Evolutionary conservation across 2,329 filamentous ascomycete species (phyloP), one percentile per base, ranked within the genome.

Genomic region (Rhinocladiella similis): DNA sequence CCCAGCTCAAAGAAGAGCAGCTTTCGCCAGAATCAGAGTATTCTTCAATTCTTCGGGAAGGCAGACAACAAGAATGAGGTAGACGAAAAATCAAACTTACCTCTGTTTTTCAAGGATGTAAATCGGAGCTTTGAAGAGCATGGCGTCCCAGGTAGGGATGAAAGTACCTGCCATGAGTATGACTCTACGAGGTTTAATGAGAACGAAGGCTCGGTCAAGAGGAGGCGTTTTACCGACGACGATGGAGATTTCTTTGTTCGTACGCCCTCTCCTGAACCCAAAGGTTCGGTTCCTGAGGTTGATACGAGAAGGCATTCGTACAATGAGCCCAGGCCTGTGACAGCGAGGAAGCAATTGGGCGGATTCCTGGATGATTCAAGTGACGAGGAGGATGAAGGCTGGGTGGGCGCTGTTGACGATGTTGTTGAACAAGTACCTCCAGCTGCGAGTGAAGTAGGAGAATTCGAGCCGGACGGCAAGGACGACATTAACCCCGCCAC

Each of bases 21-120:
- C 16, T 36, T 49, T n/a, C 51, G 75, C 51, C 68, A 72, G 18
- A 82, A 82, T 62, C 73, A 74, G 46, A 82, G 77, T 60, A 82
- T 82, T 57, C 70, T 81, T 67, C 74, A 71, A 47, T 82, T 82
- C 66, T 82, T 82, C 71, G 79, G 79, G 65, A 82, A 81, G 67
- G 69, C 75, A 1, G 77, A 66, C 35, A 62, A 56, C 16, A 50
- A 55, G 5, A 51, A 53, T n/a, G 38, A 50, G 18, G 36, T 51
- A 49, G 55, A 18, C n/a, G 77, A 45, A 14, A 57, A 47, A 27
- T 73, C 61, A 16, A 66, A 65, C 9, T 62, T 61, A 19, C 69
- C 69, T 2, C 54, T 75, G 51, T 75, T 76, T 54, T 69, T 75
- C 13, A 67, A 67, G 47, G 71, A 65, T 33, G 47, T 39, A 47